Percentiles rank a stretch among this genome's conserved stretches.
Conservation (phyloP, 768 basidiomycete species). For the Coprinopsis cinerea region DNA sequence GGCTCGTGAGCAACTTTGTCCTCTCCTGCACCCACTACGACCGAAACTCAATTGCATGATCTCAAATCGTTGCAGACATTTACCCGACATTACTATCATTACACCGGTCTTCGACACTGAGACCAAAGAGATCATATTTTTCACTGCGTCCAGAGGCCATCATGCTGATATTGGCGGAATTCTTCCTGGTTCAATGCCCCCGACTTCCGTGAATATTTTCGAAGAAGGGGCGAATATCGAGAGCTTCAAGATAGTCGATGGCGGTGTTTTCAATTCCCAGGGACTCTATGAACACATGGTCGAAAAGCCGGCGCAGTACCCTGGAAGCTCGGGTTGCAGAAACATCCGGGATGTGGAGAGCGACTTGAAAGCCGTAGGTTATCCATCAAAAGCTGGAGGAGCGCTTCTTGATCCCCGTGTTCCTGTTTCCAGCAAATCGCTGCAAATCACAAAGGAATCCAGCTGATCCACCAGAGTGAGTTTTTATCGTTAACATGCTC, state of each 20-base stretch:
- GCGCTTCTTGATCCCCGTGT: conserved; percentile 7
- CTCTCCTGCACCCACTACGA: not conserved
- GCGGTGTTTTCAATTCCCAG: conserved; percentile 72
- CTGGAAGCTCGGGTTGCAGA: conserved; percentile 82
- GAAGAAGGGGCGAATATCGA: conserved; percentile 92
- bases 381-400: not conserved
- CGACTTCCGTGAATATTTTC: conserved; percentile 83
- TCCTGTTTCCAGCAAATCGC: conserved; percentile 69
- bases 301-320: conserved; percentile 73
- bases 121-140: conserved; percentile 76
- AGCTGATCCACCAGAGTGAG: conserved; percentile 75
- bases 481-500: conserved; percentile 1
- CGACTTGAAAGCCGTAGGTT: conserved; percentile 79
- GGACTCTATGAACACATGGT: conserved; percentile 78
- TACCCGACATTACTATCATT: conserved; percentile 85
- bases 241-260: conserved; percentile 86
- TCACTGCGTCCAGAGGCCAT: conserved; percentile 90
- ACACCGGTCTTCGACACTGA: conserved; percentile 79
- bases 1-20: conserved; percentile 59
- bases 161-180: conserved; percentile 95
- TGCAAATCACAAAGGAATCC: conserved; percentile 88
- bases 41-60: not conserved
- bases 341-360: conserved; percentile 88
- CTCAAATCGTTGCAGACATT: conserved; percentile 31
- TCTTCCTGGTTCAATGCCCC: conserved; percentile 92